These are phyloP conservation scores for Hypericum androsaemum DNA, from an alignment of 345 rosid species.

Conservation along the genomic window DNA sequence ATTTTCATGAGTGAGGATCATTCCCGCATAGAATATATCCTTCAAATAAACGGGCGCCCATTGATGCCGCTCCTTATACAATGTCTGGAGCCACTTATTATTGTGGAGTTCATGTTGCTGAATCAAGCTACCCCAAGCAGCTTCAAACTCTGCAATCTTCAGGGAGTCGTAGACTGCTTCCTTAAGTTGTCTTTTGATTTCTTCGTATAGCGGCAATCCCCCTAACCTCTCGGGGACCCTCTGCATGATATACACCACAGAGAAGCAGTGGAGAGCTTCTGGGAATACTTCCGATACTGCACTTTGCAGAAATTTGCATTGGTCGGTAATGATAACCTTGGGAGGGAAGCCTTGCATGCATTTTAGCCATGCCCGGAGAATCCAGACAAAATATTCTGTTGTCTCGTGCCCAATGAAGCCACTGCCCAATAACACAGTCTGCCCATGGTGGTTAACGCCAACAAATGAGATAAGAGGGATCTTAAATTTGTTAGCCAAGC, in stretches of 20 bases:
- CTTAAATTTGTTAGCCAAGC: conserved; percentile 39
- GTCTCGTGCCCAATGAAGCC: conserved; percentile 44
- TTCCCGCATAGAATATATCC: conserved; percentile 39
- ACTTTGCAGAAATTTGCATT: conserved; percentile 31
- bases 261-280: conserved; percentile 30
- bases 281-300: conserved; percentile 46
- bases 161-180: conserved; percentile 37
- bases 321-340: conserved; percentile 45
- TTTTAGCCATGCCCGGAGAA: conserved; percentile 45
- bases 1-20: conserved; percentile 37
- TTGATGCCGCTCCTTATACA: conserved; percentile 33
- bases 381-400: conserved; percentile 38
- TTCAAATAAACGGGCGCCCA: conserved; percentile 55
- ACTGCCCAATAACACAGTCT: conserved; percentile 39
- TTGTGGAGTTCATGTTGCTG: conserved; percentile 31
- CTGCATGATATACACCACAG: conserved; percentile 36
- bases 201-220: conserved; percentile 38
- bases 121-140: conserved; percentile 37
- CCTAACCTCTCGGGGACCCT: conserved; percentile 47
- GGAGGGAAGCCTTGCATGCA: conserved; percentile 39
- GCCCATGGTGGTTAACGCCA: conserved; percentile 52
- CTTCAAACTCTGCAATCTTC: conserved; percentile 40
- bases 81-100: conserved; percentile 39
- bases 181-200: conserved; percentile 27
- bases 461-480: conserved; percentile 41